phyloP scores from a whole-genome alignment of 2,329 filamentous ascomycete genomes.

The Reticulascus tulasneorum region DNA sequence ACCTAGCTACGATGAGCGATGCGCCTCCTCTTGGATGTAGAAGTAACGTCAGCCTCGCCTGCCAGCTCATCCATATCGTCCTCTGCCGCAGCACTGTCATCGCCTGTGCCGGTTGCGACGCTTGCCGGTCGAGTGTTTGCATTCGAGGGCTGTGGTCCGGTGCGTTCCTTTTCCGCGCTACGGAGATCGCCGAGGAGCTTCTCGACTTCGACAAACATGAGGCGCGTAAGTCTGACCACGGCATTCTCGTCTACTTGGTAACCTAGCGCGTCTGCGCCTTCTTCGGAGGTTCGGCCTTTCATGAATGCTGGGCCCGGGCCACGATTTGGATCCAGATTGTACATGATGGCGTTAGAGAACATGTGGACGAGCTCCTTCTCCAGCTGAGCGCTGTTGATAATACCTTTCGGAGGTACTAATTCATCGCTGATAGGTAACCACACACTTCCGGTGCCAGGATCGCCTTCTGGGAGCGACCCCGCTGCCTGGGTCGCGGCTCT shows the following conservation, averaged over 20 bases:
- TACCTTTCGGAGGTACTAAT: conserved; percentile 78
- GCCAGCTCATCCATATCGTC: conserved; percentile 43
- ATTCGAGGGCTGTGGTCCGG: conserved; percentile 29
- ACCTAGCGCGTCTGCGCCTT: conserved; percentile 45
- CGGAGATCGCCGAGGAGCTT: conserved; percentile 72
- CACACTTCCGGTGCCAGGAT: conserved; percentile 52
- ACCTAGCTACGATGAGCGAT: conserved; percentile 29
- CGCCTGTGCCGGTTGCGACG: conserved; percentile 33
- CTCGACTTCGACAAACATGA: conserved; percentile 88
- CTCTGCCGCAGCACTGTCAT: conserved; percentile 38
- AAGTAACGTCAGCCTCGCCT: conserved; percentile 33
- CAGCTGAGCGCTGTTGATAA: conserved; percentile 88
- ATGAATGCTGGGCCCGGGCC: conserved; percentile 63
- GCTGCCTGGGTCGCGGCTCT: conserved; percentile 59
- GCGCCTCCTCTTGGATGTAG: conserved; percentile 31
- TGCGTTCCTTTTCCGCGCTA: conserved; percentile 61
- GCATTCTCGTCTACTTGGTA: conserved; percentile 77
- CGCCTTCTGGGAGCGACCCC: conserved; percentile 56
- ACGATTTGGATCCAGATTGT: conserved; percentile 78
- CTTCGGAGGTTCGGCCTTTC: conserved; percentile 27
- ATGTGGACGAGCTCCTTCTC: conserved; percentile 93
- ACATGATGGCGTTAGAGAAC: conserved; percentile 99
- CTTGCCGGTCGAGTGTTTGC: conserved; percentile 28
- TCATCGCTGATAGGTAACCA: conserved; percentile 70
- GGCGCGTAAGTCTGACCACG: conserved; percentile 79